phyloP scores from a whole-genome alignment of 225 moss, liverwort and hornwort genomes.

The Polytrichum formosum region DNA sequence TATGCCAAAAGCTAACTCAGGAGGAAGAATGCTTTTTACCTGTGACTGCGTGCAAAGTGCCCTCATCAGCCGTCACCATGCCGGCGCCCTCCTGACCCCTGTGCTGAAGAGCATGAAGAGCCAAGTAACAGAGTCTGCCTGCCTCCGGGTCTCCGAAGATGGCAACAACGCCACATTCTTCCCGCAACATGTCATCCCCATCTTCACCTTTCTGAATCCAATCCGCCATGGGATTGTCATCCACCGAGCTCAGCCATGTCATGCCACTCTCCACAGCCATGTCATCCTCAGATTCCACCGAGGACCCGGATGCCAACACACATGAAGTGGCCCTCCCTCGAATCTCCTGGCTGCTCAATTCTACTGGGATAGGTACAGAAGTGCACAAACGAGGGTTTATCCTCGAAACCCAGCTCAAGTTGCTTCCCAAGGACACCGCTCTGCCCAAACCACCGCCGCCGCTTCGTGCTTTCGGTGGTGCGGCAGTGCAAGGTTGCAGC shows the following conservation, averaged over 20 bases:
- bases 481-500: slow-evolving; percentile 14
- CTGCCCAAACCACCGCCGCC: slow-evolving; percentile 1
- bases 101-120: slow-evolving; percentile 90
- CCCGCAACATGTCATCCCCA: slow-evolving; percentile 63
- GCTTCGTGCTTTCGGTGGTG: slow-evolving; percentile 10
- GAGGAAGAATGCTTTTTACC: slow-evolving; percentile 16
- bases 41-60: slow-evolving; percentile 72
- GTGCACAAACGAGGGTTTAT: too few species aligned
- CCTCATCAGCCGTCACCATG: slow-evolving; percentile 73
- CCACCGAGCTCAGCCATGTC: slow-evolving; percentile 22
- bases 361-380: neutral
- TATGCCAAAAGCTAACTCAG: neutral
- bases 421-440: slow-evolving; percentile 19
- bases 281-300: slow-evolving; percentile 1
- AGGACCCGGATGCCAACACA: slow-evolving; percentile 2
- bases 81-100: slow-evolving; percentile 98
- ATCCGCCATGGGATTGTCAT: slow-evolving; percentile 61
- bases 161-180: slow-evolving; percentile 96
- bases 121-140: slow-evolving; percentile 75
- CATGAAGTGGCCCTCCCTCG: neutral
- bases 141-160: slow-evolving; percentile 90
- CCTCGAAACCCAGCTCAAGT: slow-evolving; percentile 8
- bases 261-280: slow-evolving; percentile 17
- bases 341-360: slow-evolving; percentile 1
- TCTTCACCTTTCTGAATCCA: slow-evolving; percentile 35